These are phyloP conservation scores for Plasmodium yoelii DNA, from an alignment of 169 alveolate species.

Conservation along the genomic window DNA sequence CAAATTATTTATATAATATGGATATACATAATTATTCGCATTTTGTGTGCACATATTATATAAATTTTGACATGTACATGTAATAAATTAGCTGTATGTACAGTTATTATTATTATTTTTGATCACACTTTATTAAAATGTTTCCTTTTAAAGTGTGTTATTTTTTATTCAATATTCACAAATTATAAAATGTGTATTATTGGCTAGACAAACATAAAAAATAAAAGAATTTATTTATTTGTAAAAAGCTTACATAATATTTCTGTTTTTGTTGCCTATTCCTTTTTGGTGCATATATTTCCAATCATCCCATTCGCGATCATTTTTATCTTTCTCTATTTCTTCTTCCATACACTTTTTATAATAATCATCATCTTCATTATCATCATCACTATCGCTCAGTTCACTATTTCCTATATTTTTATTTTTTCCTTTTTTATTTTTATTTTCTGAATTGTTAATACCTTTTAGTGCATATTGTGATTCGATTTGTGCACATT, in stretches of 20 bases:
- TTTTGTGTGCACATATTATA: no score
- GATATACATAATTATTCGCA: no score
- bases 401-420: background rate
- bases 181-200: no score
- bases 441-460: background rate
- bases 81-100: no score
- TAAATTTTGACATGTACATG: no score
- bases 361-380: conserved; percentile 37
- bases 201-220: no score
- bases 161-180: no score
- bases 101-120: no score
- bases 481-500: conserved; percentile 86
- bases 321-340: conserved; percentile 27
- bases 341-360: conserved; percentile 23
- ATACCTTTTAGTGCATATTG: conserved; percentile 55
- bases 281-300: conserved; percentile 65
- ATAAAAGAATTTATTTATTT: no score
- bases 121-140: no score
- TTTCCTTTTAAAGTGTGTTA: no score
- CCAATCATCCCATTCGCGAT: conserved; percentile 70
- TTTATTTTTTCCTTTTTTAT: background rate
- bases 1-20: no score
- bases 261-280: conserved; percentile 60
- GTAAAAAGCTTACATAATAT: conserved; percentile 1
- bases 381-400: background rate